phyloP scores from a whole-genome alignment of 1,284 basidiomycete species.

The Cryptococcus amylolentus region DNA sequence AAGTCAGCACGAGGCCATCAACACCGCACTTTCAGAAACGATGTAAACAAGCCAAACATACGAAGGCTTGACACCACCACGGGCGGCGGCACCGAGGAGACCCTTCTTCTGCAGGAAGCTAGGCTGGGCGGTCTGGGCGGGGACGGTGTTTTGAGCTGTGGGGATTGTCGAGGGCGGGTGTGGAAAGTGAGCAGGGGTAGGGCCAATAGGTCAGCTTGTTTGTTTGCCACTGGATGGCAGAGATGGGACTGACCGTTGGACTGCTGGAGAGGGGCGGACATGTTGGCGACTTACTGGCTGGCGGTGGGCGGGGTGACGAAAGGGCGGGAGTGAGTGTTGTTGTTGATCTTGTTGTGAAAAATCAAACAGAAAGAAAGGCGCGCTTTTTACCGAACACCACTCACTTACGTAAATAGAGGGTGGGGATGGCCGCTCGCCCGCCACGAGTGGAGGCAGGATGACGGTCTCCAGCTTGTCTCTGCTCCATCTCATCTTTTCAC shows the following conservation, averaged over 20 bases:
- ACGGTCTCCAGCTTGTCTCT: too few relatives aligned
- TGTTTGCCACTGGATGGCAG: not conserved
- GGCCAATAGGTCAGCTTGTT: not conserved
- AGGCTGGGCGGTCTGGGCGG: slow-evolving; percentile 18
- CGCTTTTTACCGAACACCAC: slow-evolving; percentile 1
- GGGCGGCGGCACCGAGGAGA: slow-evolving; percentile 31
- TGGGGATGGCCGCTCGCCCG: too few relatives aligned
- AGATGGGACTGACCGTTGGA: slow-evolving; percentile 12
- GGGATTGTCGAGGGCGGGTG: not conserved
- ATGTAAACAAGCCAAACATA: slow-evolving; percentile 13
- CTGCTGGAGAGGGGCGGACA: slow-evolving; percentile 16
- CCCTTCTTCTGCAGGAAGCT: slow-evolving; percentile 48
- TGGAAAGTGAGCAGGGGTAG: not conserved
- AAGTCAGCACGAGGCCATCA: not conserved
- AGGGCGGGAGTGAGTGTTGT: not conserved
- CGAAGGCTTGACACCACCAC: slow-evolving; percentile 21
- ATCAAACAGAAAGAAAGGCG: slow-evolving; percentile 8
- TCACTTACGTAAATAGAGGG: not conserved
- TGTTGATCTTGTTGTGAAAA: too few relatives aligned
- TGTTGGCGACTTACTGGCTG: slow-evolving; percentile 2
- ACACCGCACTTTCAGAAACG: not conserved
- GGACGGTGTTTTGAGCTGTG: slow-evolving; percentile 12
- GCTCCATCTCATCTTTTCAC: not conserved
- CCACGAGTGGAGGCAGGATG: not conserved
- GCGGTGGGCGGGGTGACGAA: not conserved